Percentiles rank a stretch among this genome's conserved stretches.
Evolutionary conservation across 768 basidiomycete genomes (phyloP).

Genomic region (Pleurotus sapidus): DNA sequence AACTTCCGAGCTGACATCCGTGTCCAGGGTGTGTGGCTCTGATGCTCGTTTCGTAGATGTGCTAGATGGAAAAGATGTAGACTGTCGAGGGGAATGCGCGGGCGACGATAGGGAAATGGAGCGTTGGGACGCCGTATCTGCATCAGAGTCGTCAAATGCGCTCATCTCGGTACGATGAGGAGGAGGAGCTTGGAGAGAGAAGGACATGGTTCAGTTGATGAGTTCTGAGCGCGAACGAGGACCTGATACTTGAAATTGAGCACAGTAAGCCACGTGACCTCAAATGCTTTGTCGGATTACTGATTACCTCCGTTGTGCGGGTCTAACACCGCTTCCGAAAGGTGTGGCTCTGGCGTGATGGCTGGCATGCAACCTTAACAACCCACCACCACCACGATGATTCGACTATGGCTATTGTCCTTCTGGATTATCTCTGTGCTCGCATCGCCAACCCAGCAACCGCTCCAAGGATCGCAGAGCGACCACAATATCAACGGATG

Average conservation of each 20-base stretch:
- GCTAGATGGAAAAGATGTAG: conserved; percentile 14
- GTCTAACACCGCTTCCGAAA: conserved; percentile 3
- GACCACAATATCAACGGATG: conserved; percentile 26
- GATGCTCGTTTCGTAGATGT: conserved; percentile 39
- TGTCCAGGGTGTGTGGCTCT: conserved; percentile 45
- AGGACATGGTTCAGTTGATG: conserved; percentile 27
- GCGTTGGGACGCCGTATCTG: conserved; percentile 75
- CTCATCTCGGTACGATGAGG: conserved; percentile 17
- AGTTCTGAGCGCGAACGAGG: conserved; percentile 19
- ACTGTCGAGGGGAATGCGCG: conserved; percentile 47
- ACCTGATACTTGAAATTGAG: neutral
- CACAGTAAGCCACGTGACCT: too few species aligned
- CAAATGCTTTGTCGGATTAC: neutral
- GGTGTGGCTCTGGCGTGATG: conserved; percentile 1
- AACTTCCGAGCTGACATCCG: conserved; percentile 50
- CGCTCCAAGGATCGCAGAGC: conserved; percentile 6
- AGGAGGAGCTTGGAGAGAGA: conserved; percentile 24
- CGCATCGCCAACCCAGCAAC: conserved; percentile 13
- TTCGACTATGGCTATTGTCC: neutral
- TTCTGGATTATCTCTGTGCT: conserved; percentile 6
- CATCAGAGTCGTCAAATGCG: conserved; percentile 46
- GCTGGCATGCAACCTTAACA: conserved; percentile 4
- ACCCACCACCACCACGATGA: neutral
- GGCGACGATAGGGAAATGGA: conserved; percentile 77
- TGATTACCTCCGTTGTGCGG: conserved; percentile 1